These are phyloP conservation scores for Excoecaria cochinchinensis DNA, from an alignment of 345 rosid species.

Conservation along the genomic window DNA sequence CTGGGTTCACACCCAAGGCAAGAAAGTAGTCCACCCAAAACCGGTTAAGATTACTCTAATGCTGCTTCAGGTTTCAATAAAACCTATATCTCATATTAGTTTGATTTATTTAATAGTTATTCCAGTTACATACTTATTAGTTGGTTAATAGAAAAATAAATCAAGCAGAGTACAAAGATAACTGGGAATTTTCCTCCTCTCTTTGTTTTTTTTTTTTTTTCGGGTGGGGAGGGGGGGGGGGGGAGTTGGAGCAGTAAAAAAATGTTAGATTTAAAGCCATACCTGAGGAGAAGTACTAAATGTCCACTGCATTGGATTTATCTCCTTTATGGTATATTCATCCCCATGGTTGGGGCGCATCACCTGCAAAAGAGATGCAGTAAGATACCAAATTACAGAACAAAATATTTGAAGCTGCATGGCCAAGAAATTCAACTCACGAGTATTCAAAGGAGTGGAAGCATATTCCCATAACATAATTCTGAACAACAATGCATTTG, in stretches of 20 bases:
- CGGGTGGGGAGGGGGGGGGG: too few species aligned
- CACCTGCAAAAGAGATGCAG: slow-evolving; percentile 42
- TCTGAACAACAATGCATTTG: not conserved
- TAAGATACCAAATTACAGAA: not conserved
- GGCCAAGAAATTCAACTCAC: not conserved
- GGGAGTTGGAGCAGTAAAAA: too few species aligned
- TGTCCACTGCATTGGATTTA: slow-evolving; percentile 72
- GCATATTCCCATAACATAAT: not conserved
- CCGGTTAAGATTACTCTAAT: not conserved
- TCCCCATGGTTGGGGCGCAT: slow-evolving; percentile 74
- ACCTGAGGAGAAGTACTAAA: slow-evolving; percentile 58
- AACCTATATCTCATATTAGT: not conserved
- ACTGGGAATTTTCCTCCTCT: not conserved
- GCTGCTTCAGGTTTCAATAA: not conserved
- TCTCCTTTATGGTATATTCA: slow-evolving; percentile 64
- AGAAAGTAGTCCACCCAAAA: not conserved
- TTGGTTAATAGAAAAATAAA: not conserved
- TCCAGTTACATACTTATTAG: not conserved
- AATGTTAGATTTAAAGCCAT: slow-evolving; percentile 15
- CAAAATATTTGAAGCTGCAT: not conserved
- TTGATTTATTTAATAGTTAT: not conserved
- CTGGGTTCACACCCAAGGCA: not conserved
- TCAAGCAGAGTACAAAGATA: slow-evolving; percentile 2
- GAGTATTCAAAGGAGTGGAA: not conserved
- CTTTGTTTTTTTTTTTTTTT: not conserved